phyloP scores from a whole-genome alignment of 169 alveolate genomes.

The Cryptosporidium xiaoi region DNA sequence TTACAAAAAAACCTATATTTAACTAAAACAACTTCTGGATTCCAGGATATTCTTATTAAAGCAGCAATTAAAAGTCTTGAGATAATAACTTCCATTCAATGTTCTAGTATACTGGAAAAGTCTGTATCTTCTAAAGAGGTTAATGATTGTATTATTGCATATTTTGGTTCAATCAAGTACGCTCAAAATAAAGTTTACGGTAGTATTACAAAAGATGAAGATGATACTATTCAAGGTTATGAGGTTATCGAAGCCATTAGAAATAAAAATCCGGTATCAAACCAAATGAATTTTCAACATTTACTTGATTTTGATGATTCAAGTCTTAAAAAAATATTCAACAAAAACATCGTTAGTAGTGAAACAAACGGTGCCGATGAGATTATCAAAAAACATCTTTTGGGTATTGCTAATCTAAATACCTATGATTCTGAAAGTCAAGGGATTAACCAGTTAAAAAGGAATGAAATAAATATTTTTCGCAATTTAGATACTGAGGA shows the following conservation, averaged over 20 bases:
- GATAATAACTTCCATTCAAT: constrained; percentile 42
- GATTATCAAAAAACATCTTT: constrained; percentile 20
- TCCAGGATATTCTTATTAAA: constrained; percentile 55
- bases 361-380: constrained; percentile 7
- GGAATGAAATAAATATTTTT: too few species aligned
- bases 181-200: constrained; percentile 63
- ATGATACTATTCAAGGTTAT: constrained; percentile 27
- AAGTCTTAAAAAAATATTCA: neutral
- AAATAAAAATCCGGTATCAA: neutral
- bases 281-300: neutral
- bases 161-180: constrained; percentile 30
- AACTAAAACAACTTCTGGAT: constrained; percentile 52
- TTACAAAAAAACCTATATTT: constrained; percentile 36
- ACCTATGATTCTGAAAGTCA: neutral
- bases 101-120: constrained; percentile 19
- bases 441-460: too few species aligned
- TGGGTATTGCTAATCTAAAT: neutral
- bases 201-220: constrained; percentile 20
- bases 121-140: constrained; percentile 48
- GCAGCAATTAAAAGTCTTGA: constrained; percentile 45
- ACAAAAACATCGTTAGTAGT: neutral
- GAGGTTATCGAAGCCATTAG: neutral
- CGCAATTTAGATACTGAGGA: too few species aligned
- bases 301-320: neutral
- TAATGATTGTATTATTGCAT: constrained; percentile 38